Conservation (phyloP, 106 monocot genomes). For the Triglochin maritima region DNA sequence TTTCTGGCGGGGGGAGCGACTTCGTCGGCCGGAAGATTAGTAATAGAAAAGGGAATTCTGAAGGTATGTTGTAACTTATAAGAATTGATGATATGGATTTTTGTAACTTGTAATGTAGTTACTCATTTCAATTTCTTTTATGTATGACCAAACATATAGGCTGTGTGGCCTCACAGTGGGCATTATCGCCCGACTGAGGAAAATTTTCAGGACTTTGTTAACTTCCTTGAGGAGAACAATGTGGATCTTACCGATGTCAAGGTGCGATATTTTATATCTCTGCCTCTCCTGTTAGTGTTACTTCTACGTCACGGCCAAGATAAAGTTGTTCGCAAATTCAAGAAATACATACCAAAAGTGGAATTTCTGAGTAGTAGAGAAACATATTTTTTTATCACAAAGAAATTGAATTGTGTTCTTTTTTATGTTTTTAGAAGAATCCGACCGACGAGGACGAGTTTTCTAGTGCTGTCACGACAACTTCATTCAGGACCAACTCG, state of each 20-base stretch:
- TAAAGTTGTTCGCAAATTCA: too few relatives aligned
- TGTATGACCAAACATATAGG: constrained; percentile 7
- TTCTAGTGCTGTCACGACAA: background rate
- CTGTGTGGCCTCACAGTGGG: constrained; percentile 40
- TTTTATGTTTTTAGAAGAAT: constrained; percentile 5
- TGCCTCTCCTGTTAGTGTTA: too few relatives aligned
- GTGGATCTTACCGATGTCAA: constrained; percentile 38
- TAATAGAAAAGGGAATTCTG: constrained; percentile 12
- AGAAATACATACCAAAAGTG: too few relatives aligned
- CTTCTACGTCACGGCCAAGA: too few relatives aligned
- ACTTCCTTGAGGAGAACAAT: constrained; percentile 30
- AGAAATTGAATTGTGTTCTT: background rate
- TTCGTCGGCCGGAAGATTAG: constrained; percentile 20
- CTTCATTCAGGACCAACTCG: constrained; percentile 2
- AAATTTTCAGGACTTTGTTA: constrained; percentile 36
- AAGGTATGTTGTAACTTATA: constrained; percentile 3
- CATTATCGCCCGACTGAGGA: constrained; percentile 47
- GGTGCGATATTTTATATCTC: constrained; percentile 6
- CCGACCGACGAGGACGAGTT: constrained; percentile 11
- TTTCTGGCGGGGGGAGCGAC: constrained; percentile 22
- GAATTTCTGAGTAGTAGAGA: background rate
- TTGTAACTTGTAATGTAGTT: background rate
- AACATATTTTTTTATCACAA: background rate
- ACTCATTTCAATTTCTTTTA: background rate
- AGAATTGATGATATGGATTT: too few relatives aligned